Evolutionary conservation across 768 basidiomycete species (phyloP), one percentile per base, ranked within the genome.

Genomic region (Leccinum variicolor): DNA sequence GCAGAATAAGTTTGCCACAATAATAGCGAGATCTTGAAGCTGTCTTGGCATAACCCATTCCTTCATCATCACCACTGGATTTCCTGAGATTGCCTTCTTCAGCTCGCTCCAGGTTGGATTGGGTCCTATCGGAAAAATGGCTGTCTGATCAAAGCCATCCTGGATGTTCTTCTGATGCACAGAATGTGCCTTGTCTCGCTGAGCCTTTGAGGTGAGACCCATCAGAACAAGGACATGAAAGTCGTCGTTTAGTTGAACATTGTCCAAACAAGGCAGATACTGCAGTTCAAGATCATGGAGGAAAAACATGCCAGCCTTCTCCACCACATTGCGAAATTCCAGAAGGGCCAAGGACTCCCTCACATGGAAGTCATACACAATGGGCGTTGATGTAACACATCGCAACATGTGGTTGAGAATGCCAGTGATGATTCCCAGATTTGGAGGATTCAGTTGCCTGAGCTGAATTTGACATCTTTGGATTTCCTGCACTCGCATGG

Each of bases 401-500:
- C 9, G 25, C 10, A 52, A 9, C 51, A 52, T 39, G 10, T 39
- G 51, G 13, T 26, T 39, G 1, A 39, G 25, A 6, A 52, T 52
- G 2, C 62, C 62, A 26, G 57, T 63, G 0, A 63, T 19, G 1
- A 51, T 59, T 0, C 54, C 58, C 6, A 64, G 48, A 7, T 64
- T 64, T 0, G 54, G 58, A 2, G 62, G 62, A n/a, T 64, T 60
- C 0, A 6, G 26, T 2, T 6, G 5, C 4, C 11, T 55, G 0
- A 61, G 25, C 3, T 31, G 10, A 1, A 58, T 50, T 6, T 63
- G 62, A 0, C 53, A 45, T 4, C 36, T 15, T 21, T 63, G 50
- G 1, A 62, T 52, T 11, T 55, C 53, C 7, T 52, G 17, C 0
- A 55, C 11, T 1, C 53, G 9, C 9, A n/a, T 34, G 4, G 36